A percentile compares a stretch with the other conserved stretches of the same genome.
Conservation (phyloP, 1,284 basidiomycete genomes). For the Xanthoconium separans region DNA sequence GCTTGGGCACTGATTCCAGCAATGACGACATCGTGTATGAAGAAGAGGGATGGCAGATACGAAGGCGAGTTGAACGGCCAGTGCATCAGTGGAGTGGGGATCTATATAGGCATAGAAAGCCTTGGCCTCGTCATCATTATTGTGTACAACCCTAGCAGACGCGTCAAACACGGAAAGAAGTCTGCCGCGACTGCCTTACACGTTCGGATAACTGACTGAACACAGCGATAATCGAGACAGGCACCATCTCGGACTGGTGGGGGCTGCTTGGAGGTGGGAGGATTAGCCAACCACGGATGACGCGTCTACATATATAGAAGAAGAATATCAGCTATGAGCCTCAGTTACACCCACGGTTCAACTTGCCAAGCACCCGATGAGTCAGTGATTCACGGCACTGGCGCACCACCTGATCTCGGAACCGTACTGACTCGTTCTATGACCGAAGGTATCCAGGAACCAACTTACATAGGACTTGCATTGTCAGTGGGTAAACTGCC, state of each 20-base stretch:
- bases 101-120: neutral
- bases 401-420: too few species aligned
- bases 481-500: too few species aligned
- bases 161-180: neutral
- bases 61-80: neutral
- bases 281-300: neutral
- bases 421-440: too few species aligned
- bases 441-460: too few species aligned
- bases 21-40: neutral
- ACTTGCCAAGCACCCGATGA: too few species aligned
- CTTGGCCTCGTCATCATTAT: neutral
- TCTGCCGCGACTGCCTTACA: neutral
- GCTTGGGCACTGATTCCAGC: conserved; percentile 2
- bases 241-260: neutral
- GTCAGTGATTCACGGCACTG: too few species aligned
- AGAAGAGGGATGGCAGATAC: neutral
- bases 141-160: neutral
- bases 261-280: neutral
- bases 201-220: neutral
- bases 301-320: neutral
- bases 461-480: too few species aligned
- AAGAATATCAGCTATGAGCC: too few species aligned
- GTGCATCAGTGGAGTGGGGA: neutral
- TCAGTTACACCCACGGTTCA: too few species aligned
- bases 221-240: neutral